Evolutionary conservation across 1,284 basidiomycete species (phyloP).

Genomic region (Irpex sp.): DNA sequence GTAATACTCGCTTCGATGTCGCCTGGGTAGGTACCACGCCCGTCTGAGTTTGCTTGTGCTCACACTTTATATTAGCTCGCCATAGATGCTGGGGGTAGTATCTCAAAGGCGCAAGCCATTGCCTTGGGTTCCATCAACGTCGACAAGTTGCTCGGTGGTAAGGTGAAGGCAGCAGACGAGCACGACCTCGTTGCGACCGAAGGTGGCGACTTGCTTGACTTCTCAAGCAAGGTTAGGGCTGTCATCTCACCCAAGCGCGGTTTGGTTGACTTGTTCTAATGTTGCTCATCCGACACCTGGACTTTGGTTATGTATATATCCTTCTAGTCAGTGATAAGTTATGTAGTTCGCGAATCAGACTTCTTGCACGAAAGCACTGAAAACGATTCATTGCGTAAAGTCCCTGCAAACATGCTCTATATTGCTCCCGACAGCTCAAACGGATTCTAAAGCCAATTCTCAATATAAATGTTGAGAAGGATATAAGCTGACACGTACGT

Average conservation of each 20-base stretch:
- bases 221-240: slow-evolving; percentile 46
- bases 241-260: slow-evolving; percentile 34
- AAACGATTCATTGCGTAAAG: slow-evolving; percentile 2
- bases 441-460: slow-evolving; percentile 30
- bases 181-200: slow-evolving; percentile 45
- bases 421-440: slow-evolving; percentile 20
- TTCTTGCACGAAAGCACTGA: background rate
- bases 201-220: slow-evolving; percentile 27
- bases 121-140: slow-evolving; percentile 61
- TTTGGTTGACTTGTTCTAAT: slow-evolving; percentile 22
- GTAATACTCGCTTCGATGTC: slow-evolving; percentile 61
- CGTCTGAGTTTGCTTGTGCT: background rate
- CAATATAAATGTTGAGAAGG: slow-evolving; percentile 5
- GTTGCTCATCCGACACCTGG: background rate
- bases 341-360: background rate
- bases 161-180: slow-evolving; percentile 16
- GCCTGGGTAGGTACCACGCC: slow-evolving; percentile 41
- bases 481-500: slow-evolving; percentile 42
- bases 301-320: background rate
- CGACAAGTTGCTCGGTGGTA: slow-evolving; percentile 48
- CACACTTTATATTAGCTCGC: slow-evolving; percentile 23
- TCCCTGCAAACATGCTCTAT: slow-evolving; percentile 5
- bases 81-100: slow-evolving; percentile 31
- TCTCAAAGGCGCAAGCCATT: slow-evolving; percentile 51
- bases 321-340: background rate